Evolutionary conservation across 345 rosid genomes (phyloP).

Genomic region (Brassica cretica): DNA sequence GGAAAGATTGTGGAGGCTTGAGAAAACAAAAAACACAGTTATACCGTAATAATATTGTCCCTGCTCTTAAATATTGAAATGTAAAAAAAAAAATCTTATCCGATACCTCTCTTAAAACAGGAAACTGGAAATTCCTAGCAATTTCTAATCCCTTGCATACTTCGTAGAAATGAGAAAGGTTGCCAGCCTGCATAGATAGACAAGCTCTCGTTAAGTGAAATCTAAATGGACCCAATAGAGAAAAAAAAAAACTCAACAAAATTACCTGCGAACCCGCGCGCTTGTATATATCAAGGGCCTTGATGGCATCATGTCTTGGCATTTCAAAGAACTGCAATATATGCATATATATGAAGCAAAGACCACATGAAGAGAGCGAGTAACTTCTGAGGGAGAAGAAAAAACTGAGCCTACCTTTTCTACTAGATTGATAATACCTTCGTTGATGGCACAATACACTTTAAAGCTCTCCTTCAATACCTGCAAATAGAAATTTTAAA

Average conservation of each 20-base stretch:
- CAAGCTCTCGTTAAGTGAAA: neutral
- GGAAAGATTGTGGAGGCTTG: constrained; percentile 86
- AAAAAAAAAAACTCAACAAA: neutral
- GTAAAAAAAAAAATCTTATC: constrained; percentile 3
- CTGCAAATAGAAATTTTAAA: constrained; percentile 43
- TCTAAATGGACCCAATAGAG: neutral
- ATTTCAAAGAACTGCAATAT: constrained; percentile 61
- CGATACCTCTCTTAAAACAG: constrained; percentile 73
- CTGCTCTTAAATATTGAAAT: neutral
- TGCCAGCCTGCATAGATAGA: constrained; percentile 57
- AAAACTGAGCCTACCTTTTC: constrained; percentile 59
- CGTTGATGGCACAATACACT: constrained; percentile 82
- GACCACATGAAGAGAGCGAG: constrained; percentile 17
- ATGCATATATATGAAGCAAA: constrained; percentile 3
- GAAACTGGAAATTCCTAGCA: constrained; percentile 92
- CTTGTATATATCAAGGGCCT: constrained; percentile 66
- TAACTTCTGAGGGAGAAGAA: constrained; percentile 15
- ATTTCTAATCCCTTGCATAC: constrained; percentile 84
- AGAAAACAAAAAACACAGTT: constrained; percentile 21
- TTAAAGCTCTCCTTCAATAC: constrained; percentile 91
- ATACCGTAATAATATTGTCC: neutral
- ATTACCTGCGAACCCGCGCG: constrained; percentile 79
- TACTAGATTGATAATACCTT: constrained; percentile 88
- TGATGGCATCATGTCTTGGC: constrained; percentile 75
- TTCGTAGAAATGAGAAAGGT: constrained; percentile 79